Conservation (phyloP, 306 rosid genomes). For the Cucumis melo region DNA sequence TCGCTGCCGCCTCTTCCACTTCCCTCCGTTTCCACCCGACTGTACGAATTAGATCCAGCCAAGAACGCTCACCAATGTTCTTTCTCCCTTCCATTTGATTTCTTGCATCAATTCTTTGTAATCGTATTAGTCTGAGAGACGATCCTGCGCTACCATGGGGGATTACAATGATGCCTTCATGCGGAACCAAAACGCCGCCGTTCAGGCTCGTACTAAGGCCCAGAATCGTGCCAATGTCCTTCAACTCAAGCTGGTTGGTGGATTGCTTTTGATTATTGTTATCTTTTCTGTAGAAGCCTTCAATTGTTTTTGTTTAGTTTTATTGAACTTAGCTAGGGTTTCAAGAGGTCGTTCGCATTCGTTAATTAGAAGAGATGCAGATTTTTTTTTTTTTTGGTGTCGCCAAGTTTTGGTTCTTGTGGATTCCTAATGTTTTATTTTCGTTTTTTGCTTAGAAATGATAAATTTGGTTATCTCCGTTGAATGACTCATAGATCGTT, state of each 20-base stretch:
- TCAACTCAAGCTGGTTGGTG: conserved; percentile 83
- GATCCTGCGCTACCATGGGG: conserved; percentile 49
- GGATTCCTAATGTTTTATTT: neutral
- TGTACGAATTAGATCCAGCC: conserved; percentile 15
- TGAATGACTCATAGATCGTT: neutral
- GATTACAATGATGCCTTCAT: conserved; percentile 68
- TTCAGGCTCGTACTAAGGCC: conserved; percentile 94
- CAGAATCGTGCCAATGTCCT: conserved; percentile 96
- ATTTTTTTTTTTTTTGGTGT: neutral
- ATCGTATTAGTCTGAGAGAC: neutral
- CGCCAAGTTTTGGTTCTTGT: neutral
- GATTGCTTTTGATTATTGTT: neutral
- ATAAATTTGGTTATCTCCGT: neutral
- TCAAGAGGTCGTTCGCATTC: neutral
- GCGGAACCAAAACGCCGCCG: conserved; percentile 99
- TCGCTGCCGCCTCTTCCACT: conserved; percentile 10
- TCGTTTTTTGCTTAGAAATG: neutral
- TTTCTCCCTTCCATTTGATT: neutral
- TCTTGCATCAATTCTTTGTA: neutral
- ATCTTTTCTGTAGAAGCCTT: neutral
- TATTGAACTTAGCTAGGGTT: conserved; percentile 19
- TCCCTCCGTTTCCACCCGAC: conserved; percentile 4
- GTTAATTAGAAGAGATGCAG: neutral
- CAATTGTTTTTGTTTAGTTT: neutral
- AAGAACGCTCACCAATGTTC: neutral